Evolutionary conservation across 768 basidiomycete species (phyloP).

Genomic region (Dioszegia crocea): DNA sequence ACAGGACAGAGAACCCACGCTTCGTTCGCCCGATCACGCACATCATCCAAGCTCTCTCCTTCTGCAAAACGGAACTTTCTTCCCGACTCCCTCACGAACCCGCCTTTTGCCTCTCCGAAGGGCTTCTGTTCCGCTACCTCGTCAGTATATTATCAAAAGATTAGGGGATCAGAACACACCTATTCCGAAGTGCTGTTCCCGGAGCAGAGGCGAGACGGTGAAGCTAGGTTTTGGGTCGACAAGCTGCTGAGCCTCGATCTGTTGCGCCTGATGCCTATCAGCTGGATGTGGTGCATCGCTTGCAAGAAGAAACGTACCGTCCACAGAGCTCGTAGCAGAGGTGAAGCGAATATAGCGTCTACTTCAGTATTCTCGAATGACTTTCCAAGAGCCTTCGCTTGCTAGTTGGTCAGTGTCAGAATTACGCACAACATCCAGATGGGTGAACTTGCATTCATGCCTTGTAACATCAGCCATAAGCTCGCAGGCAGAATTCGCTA

Average conservation of each 20-base stretch:
- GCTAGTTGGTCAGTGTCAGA: conserved; percentile 28
- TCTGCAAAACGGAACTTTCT: conserved; percentile 48
- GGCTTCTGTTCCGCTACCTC: conserved; percentile 26
- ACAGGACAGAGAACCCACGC: conserved; percentile 32
- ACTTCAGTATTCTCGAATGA: conserved; percentile 31
- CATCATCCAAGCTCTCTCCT: conserved; percentile 52
- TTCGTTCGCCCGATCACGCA: conserved; percentile 47
- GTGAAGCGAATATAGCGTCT: conserved; percentile 50
- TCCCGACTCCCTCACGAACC: conserved; percentile 32
- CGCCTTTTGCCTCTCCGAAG: conserved; percentile 28
- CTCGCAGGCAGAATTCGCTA: background rate
- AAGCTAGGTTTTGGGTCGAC: conserved; percentile 43
- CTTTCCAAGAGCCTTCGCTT: conserved; percentile 50
- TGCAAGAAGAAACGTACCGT: conserved; percentile 42
- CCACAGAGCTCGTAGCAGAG: conserved; percentile 50
- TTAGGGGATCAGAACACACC: conserved; percentile 37
- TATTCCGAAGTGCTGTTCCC: conserved; percentile 53
- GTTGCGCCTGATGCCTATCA: conserved; percentile 32
- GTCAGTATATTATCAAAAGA: conserved; percentile 7
- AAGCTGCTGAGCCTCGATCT: conserved; percentile 40
- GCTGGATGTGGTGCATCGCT: background rate
- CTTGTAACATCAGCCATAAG: conserved; percentile 18
- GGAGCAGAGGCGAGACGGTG: conserved; percentile 43
- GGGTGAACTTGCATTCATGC: conserved; percentile 41
- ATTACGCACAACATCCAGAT: background rate